Evolutionary conservation across 768 basidiomycete genomes (phyloP).

Genomic region (Phaeotremella fagi): DNA sequence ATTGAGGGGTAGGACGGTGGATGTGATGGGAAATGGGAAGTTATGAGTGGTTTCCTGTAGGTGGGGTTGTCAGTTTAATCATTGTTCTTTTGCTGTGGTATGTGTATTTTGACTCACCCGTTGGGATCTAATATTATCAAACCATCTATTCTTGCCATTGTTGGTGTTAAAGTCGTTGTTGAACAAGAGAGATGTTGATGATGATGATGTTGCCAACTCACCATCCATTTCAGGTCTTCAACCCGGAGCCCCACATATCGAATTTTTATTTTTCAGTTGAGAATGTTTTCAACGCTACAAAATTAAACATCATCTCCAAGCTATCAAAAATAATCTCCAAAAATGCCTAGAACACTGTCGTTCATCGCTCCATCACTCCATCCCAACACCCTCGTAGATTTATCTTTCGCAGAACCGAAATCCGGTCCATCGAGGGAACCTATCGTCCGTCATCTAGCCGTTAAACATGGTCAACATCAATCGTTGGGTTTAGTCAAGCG

Average conservation of each 20-base stretch:
- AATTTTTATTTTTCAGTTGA: not conserved
- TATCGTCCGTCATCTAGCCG: slow-evolving; percentile 38
- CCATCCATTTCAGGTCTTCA: no score
- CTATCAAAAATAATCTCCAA: not conserved
- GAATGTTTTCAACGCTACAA: no score
- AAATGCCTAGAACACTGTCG: slow-evolving; percentile 24
- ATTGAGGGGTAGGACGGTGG: slow-evolving; percentile 72
- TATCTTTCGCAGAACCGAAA: slow-evolving; percentile 26
- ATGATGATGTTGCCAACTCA: no score
- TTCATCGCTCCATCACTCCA: slow-evolving; percentile 43
- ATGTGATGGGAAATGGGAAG: slow-evolving; percentile 79
- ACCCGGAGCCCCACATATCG: not conserved
- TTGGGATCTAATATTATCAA: slow-evolving; percentile 46
- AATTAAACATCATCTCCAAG: no score
- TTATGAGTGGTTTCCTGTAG: slow-evolving; percentile 65
- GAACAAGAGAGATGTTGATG: no score
- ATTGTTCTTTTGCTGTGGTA: not conserved
- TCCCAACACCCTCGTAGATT: slow-evolving; percentile 40
- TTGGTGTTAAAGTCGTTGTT: no score
- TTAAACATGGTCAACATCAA: slow-evolving; percentile 30
- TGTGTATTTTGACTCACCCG: slow-evolving; percentile 42
- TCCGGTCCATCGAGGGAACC: slow-evolving; percentile 20
- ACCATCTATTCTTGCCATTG: slow-evolving; percentile 45
- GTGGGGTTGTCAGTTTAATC: not conserved
- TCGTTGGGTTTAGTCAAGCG: slow-evolving; percentile 33